Percentiles rank a stretch among this genome's conserved stretches.
Evolutionary conservation across 2,329 filamentous ascomycete species (phyloP).

Genomic region (Sarocladium strictum): DNA sequence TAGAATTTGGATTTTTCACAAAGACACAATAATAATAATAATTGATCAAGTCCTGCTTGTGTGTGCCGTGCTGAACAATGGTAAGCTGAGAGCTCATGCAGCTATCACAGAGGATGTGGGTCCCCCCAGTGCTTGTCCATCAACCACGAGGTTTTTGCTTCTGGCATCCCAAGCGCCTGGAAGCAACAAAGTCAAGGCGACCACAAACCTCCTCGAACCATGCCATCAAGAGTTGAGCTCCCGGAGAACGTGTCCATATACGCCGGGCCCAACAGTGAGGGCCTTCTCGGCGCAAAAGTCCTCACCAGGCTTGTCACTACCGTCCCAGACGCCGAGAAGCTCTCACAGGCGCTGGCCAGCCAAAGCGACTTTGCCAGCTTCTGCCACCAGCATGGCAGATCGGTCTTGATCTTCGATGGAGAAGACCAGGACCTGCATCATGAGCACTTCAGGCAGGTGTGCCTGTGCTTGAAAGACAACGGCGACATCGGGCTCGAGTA

Average conservation of each 20-base stretch:
- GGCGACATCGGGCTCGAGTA: conserved; percentile 6
- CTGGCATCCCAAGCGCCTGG: neutral
- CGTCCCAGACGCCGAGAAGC: neutral
- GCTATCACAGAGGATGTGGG: neutral
- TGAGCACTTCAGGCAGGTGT: conserved; percentile 7
- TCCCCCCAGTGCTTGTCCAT: neutral
- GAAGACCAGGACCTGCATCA: conserved; percentile 2
- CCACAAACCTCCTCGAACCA: neutral
- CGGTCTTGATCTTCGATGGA: conserved; percentile 1
- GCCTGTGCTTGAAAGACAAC: conserved; percentile 7
- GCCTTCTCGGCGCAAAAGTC: neutral
- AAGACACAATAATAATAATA: too few species aligned
- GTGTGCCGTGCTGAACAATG: too few species aligned
- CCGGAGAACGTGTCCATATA: conserved; percentile 4
- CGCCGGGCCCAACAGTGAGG: neutral
- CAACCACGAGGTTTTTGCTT: neutral
- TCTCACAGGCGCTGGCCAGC: neutral
- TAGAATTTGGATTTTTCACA: too few species aligned
- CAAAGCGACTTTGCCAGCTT: neutral
- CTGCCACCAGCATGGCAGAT: conserved; percentile 2
- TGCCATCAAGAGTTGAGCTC: conserved; percentile 6
- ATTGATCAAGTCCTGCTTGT: too few species aligned
- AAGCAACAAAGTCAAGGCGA: neutral
- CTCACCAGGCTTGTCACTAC: conserved; percentile 4
- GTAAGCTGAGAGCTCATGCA: too few species aligned